Percentiles rank a stretch among this genome's conserved stretches.
Conservation (phyloP, 169 alveolate species). For the Plasmodium berghei region DNA sequence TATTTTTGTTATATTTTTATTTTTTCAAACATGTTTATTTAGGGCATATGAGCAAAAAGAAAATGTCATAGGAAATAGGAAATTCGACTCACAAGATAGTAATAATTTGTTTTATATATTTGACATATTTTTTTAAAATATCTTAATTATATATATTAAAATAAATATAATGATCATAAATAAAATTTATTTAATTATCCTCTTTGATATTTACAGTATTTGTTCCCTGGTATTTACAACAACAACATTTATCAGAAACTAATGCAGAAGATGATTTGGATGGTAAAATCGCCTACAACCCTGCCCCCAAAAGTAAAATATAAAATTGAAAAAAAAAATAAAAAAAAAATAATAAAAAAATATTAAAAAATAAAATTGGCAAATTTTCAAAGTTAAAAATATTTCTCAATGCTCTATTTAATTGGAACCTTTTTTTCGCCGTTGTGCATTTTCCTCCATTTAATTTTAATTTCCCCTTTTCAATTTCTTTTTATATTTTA, state of each 20-base stretch:
- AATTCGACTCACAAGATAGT: slow-evolving; percentile 91
- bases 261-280: slow-evolving; percentile 5
- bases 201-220: slow-evolving; percentile 77
- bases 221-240: slow-evolving; percentile 93
- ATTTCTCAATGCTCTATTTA: no score
- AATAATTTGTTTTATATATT: not conserved
- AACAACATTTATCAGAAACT: slow-evolving; percentile 82
- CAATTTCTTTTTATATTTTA: not conserved
- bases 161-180: not conserved
- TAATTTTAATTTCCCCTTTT: not conserved
- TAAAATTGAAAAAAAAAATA: no score
- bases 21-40: slow-evolving; percentile 50
- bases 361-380: no score
- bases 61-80: slow-evolving; percentile 86
- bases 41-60: slow-evolving; percentile 87
- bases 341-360: no score
- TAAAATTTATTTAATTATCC: not conserved
- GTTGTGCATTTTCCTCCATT: not conserved
- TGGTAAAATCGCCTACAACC: no score
- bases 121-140: not conserved
- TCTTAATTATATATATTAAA: not conserved
- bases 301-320: no score
- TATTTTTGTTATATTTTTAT: not conserved
- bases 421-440: no score
- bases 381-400: no score